A percentile compares a stretch with the other conserved stretches of the same genome.
Evolutionary conservation across 2,329 filamentous ascomycete genomes (phyloP).

Genomic region (Trichoderma koningii): DNA sequence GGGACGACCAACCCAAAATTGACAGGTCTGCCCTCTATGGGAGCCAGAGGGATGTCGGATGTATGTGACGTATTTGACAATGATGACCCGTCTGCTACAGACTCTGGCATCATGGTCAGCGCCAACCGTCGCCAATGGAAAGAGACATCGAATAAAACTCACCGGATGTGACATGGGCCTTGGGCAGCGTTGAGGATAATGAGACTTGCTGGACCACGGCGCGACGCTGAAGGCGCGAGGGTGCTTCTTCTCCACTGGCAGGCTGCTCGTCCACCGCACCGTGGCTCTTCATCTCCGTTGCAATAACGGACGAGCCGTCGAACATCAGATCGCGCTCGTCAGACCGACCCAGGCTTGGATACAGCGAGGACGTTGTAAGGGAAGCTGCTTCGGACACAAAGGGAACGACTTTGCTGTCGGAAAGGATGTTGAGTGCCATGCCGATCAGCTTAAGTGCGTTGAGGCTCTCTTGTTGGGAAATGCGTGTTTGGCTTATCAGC

Average conservation of each 20-base stretch:
- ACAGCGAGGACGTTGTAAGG: neutral
- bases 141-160: neutral
- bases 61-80: constrained; percentile 22
- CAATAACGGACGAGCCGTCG: neutral
- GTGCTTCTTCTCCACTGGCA: neutral
- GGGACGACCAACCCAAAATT: constrained; percentile 79
- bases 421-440: constrained; percentile 9
- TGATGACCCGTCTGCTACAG: constrained; percentile 8
- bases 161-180: constrained; percentile 1
- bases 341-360: neutral
- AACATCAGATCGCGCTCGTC: neutral
- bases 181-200: neutral
- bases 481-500: neutral
- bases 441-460: neutral
- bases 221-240: constrained; percentile 3
- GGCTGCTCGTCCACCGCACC: neutral
- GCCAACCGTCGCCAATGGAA: neutral
- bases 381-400: constrained; percentile 1
- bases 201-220: neutral
- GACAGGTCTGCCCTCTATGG: constrained; percentile 48
- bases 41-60: constrained; percentile 32
- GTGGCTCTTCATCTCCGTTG: neutral
- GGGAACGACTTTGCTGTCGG: neutral
- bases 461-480: neutral
- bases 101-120: neutral